A percentile compares a stretch with the other conserved stretches of the same genome.
phyloP scores from a whole-genome alignment of 768 basidiomycete genomes.

The Phylloporus rhodoxanthus region DNA sequence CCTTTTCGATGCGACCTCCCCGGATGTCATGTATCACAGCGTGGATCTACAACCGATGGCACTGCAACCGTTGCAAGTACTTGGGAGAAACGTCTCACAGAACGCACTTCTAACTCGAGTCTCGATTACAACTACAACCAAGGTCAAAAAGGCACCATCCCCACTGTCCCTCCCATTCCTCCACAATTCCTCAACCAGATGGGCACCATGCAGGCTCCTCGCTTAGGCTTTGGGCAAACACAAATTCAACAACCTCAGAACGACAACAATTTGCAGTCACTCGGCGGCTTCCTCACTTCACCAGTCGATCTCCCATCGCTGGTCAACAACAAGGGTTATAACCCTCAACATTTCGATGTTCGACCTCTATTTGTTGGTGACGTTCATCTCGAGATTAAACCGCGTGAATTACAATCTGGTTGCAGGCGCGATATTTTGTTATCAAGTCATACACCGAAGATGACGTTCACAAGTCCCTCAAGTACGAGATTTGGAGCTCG shows the following conservation, averaged over 20 bases:
- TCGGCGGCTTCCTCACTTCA: constrained; percentile 47
- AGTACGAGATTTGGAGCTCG: constrained; percentile 97
- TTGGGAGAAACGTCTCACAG: constrained; percentile 58
- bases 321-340: constrained; percentile 85
- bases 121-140: constrained; percentile 55
- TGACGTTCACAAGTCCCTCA: constrained; percentile 96
- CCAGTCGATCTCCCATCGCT: constrained; percentile 85
- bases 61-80: constrained; percentile 34
- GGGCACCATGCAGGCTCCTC: constrained; percentile 31
- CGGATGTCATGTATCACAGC: constrained; percentile 33
- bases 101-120: constrained; percentile 64
- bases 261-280: constrained; percentile 33
- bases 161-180: constrained; percentile 69
- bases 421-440: constrained; percentile 86
- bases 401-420: constrained; percentile 4
- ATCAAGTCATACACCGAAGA: constrained; percentile 99
- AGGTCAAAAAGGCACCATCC: constrained; percentile 38
- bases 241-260: constrained; percentile 25
- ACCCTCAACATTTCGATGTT: constrained; percentile 78
- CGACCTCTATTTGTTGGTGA: constrained; percentile 67
- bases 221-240: constrained; percentile 33
- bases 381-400: background rate
- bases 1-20: constrained; percentile 37
- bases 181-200: constrained; percentile 65
- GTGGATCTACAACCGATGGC: constrained; percentile 26